A percentile compares a stretch with the other conserved stretches of the same genome.
Evolutionary conservation across 192 early-diverging fungal species (phyloP).

Genomic region (Backusella macrospora): DNA sequence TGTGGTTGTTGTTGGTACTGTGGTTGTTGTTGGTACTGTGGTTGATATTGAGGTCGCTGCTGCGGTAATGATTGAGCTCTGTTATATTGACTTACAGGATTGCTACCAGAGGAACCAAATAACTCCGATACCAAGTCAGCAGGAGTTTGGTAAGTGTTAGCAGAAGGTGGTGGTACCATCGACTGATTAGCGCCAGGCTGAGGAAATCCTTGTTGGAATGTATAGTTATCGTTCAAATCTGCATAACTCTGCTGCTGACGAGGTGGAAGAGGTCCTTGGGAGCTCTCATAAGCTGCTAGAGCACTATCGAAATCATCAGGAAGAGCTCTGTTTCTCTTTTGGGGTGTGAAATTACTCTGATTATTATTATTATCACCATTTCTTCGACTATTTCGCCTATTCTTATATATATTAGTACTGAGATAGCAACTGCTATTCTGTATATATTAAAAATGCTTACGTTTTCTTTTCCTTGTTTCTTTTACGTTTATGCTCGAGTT

Average conservation of each 20-base stretch:
- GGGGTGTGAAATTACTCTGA: not conserved
- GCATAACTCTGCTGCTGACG: slow-evolving; percentile 24
- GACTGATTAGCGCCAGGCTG: not conserved
- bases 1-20: slow-evolving; percentile 38
- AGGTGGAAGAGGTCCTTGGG: slow-evolving; percentile 10
- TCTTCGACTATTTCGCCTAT: not conserved
- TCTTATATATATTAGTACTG: not conserved
- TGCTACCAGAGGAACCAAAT: not conserved
- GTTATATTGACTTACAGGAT: not conserved
- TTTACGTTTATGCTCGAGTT: slow-evolving; percentile 58
- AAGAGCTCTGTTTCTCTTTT: not conserved
- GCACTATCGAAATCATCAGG: slow-evolving; percentile 12
- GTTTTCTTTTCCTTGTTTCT: slow-evolving; percentile 51
- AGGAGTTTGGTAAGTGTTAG: not conserved
- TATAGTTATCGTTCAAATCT: not conserved
- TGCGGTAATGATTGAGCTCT: not conserved
- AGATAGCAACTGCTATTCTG: not conserved
- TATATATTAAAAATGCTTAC: slow-evolving; percentile 20
- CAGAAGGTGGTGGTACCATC: not conserved
- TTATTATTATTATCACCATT: slow-evolving; percentile 4
- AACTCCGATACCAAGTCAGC: slow-evolving; percentile 7
- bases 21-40: slow-evolving; percentile 2
- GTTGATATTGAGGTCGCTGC: not conserved
- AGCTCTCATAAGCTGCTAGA: slow-evolving; percentile 15
- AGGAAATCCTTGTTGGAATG: not conserved